Base-by-base conservation (phyloP, 2,329 filamentous ascomycete species). In the Arthrinium puccinioides region DNA sequence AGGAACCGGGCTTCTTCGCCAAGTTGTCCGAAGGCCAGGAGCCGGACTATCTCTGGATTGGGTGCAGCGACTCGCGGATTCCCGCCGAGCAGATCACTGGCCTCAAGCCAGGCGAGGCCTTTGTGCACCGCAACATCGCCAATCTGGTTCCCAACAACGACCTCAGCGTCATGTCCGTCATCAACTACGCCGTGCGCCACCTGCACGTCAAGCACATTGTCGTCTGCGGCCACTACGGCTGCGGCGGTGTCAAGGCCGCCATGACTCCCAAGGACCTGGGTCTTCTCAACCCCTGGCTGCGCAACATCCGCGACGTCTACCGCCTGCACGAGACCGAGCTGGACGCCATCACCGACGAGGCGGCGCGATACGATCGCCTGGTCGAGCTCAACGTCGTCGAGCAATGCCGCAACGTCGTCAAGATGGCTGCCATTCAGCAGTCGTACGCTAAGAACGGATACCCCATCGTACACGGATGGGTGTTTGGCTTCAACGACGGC, bases 121-220 rank as follows among this genome's bases (percentile, higher is more conserved):
- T 95, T 61, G 83, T 94, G 49, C 87, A 94, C 71, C 85, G 89
- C 63, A 95, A 96, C 69, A 94, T 95, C 61, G 88, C 87, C 64
- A 95, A 95, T 69, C 73, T 94, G 47, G 74, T 94, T 40, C 79
- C 79, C 64, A 78, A 81, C 56, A 82, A 79, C 45, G 89, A 96
- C 57, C 74, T 94, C 54, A 88, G 81, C 61, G 79, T 81, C 34
- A 80, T 86, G 59, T 76, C 76, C 57, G 87, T 94, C 51, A 86
- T 95, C 62, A 81, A 92, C 57, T 96, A 88, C 59, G 85, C 87
- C 46, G 87, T 95, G 46, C 70, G 74, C 51, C 79, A 90, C 60
- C 73, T 95, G 27, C 73, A 84, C 56, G 82, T 87, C 57, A 87
- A 87, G 68, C 83, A 87, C 68, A 84, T 87, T 50, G 72, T 87